Conservation (phyloP, 73 alveolate genomes). For the Paramecium pentaurelia region DNA sequence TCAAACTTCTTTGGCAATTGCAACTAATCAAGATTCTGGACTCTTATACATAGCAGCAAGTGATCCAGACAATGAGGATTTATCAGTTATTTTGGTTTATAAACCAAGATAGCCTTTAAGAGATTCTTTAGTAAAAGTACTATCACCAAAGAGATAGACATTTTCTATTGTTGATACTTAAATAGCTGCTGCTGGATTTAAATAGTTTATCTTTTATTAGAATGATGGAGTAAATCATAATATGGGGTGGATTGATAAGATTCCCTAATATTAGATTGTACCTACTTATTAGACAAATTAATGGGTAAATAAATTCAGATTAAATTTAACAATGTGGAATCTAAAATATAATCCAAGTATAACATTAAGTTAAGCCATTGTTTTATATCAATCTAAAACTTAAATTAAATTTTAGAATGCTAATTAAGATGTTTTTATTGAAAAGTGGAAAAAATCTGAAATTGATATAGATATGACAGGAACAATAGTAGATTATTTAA, state of each 20-base stretch:
- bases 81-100: neutral
- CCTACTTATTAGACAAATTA: neutral
- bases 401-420: neutral
- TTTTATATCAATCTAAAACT: neutral
- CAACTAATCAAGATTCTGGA: neutral
- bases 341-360: neutral
- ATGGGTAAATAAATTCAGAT: neutral
- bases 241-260: neutral
- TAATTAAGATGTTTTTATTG: neutral
- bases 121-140: neutral
- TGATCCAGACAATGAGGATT: neutral
- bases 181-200: neutral
- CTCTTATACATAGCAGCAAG: neutral
- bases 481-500: neutral
- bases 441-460: neutral
- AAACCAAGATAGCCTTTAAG: neutral
- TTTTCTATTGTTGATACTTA: neutral
- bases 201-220: neutral
- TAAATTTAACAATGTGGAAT: neutral
- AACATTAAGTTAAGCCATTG: neutral
- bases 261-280: neutral
- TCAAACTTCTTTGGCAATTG: neutral
- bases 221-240: neutral
- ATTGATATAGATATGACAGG: neutral
- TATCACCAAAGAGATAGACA: neutral